Evolutionary conservation across 2,329 filamentous ascomycete genomes (phyloP).

Genomic region (Monilinia fructicola): DNA sequence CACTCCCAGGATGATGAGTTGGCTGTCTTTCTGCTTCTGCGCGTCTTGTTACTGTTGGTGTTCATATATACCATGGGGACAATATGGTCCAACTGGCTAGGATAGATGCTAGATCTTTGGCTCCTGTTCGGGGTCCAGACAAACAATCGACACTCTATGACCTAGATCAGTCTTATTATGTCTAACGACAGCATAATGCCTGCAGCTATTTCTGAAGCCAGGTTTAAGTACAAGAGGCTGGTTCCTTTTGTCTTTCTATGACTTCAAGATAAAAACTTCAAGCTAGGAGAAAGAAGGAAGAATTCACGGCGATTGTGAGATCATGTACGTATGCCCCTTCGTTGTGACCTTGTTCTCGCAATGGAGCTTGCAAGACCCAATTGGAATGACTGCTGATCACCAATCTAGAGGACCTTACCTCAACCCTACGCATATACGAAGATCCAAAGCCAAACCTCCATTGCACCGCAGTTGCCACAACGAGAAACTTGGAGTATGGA

Average conservation of each 20-base stretch:
- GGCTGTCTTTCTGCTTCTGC: neutral
- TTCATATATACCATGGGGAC: neutral
- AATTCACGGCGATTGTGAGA: neutral
- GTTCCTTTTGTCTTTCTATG: neutral
- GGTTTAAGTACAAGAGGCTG: neutral
- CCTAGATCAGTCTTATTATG: neutral
- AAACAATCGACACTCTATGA: neutral
- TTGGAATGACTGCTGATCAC: neutral
- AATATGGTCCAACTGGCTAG: neutral
- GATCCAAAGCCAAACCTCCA: neutral
- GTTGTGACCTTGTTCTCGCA: neutral
- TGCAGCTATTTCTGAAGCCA: neutral
- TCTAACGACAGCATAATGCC: neutral
- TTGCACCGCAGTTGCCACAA: neutral
- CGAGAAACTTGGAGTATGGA: neutral
- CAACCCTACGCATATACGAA: neutral
- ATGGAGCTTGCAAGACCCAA: neutral
- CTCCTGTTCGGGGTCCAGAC: neutral
- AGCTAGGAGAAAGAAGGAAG: neutral
- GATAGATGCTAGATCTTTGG: neutral
- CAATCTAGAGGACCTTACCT: neutral
- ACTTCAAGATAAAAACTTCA: neutral
- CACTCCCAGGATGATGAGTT: neutral
- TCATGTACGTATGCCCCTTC: neutral
- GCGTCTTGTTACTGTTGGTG: neutral